phyloP scores from a whole-genome alignment of 768 basidiomycete species.

The Lentinula detonsa region DNA sequence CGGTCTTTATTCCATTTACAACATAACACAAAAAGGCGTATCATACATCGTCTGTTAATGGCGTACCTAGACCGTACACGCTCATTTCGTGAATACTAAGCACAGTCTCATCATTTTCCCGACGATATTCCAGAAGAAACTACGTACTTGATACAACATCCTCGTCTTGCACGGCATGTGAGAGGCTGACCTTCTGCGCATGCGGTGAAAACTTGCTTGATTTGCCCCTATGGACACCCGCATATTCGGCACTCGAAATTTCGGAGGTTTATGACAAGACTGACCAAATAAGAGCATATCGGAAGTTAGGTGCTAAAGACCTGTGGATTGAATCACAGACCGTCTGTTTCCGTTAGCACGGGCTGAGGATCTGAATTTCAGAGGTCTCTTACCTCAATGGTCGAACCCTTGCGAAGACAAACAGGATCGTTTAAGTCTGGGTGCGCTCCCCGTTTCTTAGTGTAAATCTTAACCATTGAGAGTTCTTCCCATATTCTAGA shows the following conservation, averaged over 20 bases:
- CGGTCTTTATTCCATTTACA: no score
- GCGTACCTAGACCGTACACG: not conserved
- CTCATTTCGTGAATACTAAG: slow-evolving; percentile 25
- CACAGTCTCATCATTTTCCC: not conserved
- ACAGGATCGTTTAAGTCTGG: slow-evolving; percentile 92
- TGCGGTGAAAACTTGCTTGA: slow-evolving; percentile 93
- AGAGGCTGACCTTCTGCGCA: slow-evolving; percentile 88
- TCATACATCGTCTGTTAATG: no score
- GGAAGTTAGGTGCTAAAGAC: slow-evolving; percentile 85
- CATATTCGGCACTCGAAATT: no score
- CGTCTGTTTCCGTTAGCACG: slow-evolving; percentile 32
- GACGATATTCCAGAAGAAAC: not conserved
- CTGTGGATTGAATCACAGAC: slow-evolving; percentile 93
- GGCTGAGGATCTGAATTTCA: not conserved
- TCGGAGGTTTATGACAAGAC: slow-evolving; percentile 15
- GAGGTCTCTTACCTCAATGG: slow-evolving; percentile 63
- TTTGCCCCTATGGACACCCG: slow-evolving; percentile 54
- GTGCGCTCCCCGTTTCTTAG: slow-evolving; percentile 93
- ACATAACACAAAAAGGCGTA: no score
- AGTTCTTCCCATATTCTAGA: slow-evolving; percentile 78
- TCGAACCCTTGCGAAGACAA: slow-evolving; percentile 85
- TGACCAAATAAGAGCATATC: slow-evolving; percentile 91
- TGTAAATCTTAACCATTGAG: slow-evolving; percentile 87
- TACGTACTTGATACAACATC: slow-evolving; percentile 84
- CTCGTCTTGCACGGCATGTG: slow-evolving; percentile 80